These are phyloP conservation scores for Starmerella roubikii DNA, from an alignment of 805 yeast species.

Conservation along the genomic window DNA sequence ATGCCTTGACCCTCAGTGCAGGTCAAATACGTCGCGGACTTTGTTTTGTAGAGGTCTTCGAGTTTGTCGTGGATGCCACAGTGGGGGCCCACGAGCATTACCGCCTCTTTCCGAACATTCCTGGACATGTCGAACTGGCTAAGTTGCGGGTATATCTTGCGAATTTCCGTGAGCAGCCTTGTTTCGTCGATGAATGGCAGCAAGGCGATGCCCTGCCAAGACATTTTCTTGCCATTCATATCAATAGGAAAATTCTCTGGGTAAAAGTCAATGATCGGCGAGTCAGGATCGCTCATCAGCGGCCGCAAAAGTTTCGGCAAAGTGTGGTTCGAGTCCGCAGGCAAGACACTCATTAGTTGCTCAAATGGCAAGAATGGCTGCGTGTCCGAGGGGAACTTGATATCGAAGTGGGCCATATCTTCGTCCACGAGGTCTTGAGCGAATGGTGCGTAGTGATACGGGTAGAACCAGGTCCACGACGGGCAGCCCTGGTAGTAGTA, in stretches of 20 bases:
- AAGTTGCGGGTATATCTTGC: constrained; percentile 46
- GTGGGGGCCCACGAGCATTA: constrained; percentile 50
- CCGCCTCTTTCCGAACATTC: constrained; percentile 60
- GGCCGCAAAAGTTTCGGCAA: constrained; percentile 67
- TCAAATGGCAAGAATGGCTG: constrained; percentile 91
- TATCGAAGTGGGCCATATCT: constrained; percentile 32
- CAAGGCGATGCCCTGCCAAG: constrained; percentile 96
- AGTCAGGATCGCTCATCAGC: constrained; percentile 76
- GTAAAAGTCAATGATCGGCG: constrained; percentile 84
- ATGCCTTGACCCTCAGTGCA: constrained; percentile 24
- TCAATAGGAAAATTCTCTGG: constrained; percentile 83
- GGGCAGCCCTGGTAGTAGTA: constrained; percentile 97
- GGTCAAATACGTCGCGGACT: constrained; percentile 17
- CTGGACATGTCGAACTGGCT: constrained; percentile 58
- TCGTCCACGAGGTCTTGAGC: constrained; percentile 69
- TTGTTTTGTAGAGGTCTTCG: constrained; percentile 28
- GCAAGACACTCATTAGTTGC: constrained; percentile 94
- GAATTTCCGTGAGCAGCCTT: constrained; percentile 58
- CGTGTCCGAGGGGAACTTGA: constrained; percentile 39
- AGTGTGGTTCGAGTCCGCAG: constrained; percentile 73
- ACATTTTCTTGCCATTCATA: constrained; percentile 87
- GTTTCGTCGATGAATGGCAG: constrained; percentile 81
- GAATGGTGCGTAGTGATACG: constrained; percentile 96
- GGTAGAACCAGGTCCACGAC: constrained; percentile 97
- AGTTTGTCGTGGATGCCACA: constrained; percentile 39